phyloP scores from a whole-genome alignment of 352 stramenopile genomes.

The Peronospora belbahrii region DNA sequence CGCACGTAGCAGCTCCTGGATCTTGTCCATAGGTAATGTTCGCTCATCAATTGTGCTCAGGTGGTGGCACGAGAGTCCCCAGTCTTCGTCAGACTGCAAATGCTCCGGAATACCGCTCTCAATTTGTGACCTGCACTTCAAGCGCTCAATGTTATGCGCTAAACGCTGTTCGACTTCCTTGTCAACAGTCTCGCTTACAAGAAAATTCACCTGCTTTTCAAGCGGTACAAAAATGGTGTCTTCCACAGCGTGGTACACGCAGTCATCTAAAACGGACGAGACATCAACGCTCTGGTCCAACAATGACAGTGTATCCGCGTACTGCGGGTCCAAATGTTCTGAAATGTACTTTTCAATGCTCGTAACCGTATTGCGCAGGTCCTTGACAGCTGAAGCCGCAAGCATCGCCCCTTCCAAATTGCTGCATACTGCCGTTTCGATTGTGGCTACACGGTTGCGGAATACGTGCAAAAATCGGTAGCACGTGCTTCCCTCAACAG shows the following conservation, averaged over 20 bases:
- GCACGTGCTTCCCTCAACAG: slow-evolving; percentile 65
- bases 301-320: slow-evolving; percentile 56
- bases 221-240: slow-evolving; percentile 73
- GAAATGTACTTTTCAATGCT: slow-evolving; percentile 74
- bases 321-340: slow-evolving; percentile 55
- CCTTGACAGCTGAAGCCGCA: slow-evolving; percentile 46
- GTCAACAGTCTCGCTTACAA: slow-evolving; percentile 61
- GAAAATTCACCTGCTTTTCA: slow-evolving; percentile 64
- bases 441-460: slow-evolving; percentile 54
- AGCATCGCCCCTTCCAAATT: slow-evolving; percentile 46
- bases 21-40: slow-evolving; percentile 61
- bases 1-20: slow-evolving; percentile 69
- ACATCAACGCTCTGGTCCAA: slow-evolving; percentile 51
- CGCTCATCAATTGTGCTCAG: slow-evolving; percentile 81
- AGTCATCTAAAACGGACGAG: slow-evolving; percentile 50
- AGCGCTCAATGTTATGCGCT: slow-evolving; percentile 52
- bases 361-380: slow-evolving; percentile 60
- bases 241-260: slow-evolving; percentile 62
- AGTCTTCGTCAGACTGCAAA: slow-evolving; percentile 68
- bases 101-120: slow-evolving; percentile 75
- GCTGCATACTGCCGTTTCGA: slow-evolving; percentile 56
- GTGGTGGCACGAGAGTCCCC: slow-evolving; percentile 72
- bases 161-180: slow-evolving; percentile 42
- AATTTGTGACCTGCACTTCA: slow-evolving; percentile 51
- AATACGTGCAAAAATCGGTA: slow-evolving; percentile 72